These are phyloP conservation scores for Serendipita vermifera DNA, from an alignment of 768 basidiomycete genomes.

Conservation along the genomic window DNA sequence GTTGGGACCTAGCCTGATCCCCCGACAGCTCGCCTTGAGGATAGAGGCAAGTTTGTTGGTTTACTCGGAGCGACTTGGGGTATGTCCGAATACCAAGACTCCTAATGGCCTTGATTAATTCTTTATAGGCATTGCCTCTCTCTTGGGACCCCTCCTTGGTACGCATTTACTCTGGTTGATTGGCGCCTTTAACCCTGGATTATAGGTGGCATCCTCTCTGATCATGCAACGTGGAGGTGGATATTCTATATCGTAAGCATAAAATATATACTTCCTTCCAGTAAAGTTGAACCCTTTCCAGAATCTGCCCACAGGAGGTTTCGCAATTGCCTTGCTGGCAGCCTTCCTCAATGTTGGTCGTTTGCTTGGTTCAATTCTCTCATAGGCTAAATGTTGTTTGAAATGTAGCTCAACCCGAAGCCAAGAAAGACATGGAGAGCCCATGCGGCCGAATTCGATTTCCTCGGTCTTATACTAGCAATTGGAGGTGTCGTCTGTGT, in stretches of 20 bases:
- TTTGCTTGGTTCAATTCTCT: not conserved
- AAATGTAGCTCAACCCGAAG: slow-evolving; percentile 52
- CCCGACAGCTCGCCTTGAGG: slow-evolving; percentile 17
- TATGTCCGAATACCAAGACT: slow-evolving; percentile 24
- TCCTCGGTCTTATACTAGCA: slow-evolving; percentile 49
- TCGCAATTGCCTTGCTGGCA: slow-evolving; percentile 49
- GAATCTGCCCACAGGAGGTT: slow-evolving; percentile 56
- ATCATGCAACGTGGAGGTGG: slow-evolving; percentile 75
- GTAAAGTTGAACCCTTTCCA: not conserved
- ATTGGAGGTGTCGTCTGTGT: slow-evolving; percentile 53
- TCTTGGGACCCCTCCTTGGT: slow-evolving; percentile 68
- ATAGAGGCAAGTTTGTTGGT: slow-evolving; percentile 69
- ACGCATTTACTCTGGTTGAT: slow-evolving; percentile 25
- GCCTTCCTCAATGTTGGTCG: slow-evolving; percentile 45
- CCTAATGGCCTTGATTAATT: not conserved
- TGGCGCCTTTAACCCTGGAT: slow-evolving; percentile 11
- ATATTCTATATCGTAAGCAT: slow-evolving; percentile 20
- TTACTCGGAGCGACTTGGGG: slow-evolving; percentile 74
- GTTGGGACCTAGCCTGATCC: not conserved
- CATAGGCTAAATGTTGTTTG: slow-evolving; percentile 16
- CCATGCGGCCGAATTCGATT: slow-evolving; percentile 58
- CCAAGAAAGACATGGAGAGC: slow-evolving; percentile 42
- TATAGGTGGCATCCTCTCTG: slow-evolving; percentile 43
- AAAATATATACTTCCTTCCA: slow-evolving; percentile 12
- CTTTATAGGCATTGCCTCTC: slow-evolving; percentile 29